Evolutionary conservation across 2,329 filamentous ascomycete species (phyloP).

Genomic region (Cytospora mali): DNA sequence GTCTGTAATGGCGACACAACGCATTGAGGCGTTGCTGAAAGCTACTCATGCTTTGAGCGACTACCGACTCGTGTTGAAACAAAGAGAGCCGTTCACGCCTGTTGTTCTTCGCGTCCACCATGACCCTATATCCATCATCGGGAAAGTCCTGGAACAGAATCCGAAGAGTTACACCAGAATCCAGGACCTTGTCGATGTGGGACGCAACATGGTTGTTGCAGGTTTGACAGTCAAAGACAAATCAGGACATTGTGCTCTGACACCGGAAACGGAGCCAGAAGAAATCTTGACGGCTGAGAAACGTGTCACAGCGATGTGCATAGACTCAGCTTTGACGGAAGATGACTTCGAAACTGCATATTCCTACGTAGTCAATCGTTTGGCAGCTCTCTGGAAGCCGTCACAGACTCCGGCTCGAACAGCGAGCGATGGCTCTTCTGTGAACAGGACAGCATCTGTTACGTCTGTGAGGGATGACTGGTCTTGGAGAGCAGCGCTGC

Average conservation of each 20-base stretch:
- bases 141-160: slow-evolving; percentile 76
- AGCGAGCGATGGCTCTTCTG: slow-evolving; percentile 33
- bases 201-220: slow-evolving; percentile 65
- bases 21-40: slow-evolving; percentile 65
- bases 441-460: slow-evolving; percentile 26
- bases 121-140: slow-evolving; percentile 74
- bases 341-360: slow-evolving; percentile 87
- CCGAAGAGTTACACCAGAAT: slow-evolving; percentile 72
- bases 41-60: slow-evolving; percentile 76
- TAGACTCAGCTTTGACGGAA: slow-evolving; percentile 70
- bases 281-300: slow-evolving; percentile 54
- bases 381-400: slow-evolving; percentile 46
- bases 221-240: slow-evolving; percentile 48
- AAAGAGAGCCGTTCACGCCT: slow-evolving; percentile 78
- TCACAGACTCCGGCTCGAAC: slow-evolving; percentile 26
- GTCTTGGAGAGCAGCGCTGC: slow-evolving; percentile 77
- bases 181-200: slow-evolving; percentile 72
- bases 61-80: slow-evolving; percentile 77
- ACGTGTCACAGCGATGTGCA: slow-evolving; percentile 77
- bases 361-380: slow-evolving; percentile 75
- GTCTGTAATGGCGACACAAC: slow-evolving; percentile 53
- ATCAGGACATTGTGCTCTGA: slow-evolving; percentile 31
- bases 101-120: slow-evolving; percentile 75
- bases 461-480: slow-evolving; percentile 57
- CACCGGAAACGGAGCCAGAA: slow-evolving; percentile 34